These are phyloP conservation scores for Podaxis sp. DNA, from an alignment of 768 basidiomycete genomes.

Conservation along the genomic window DNA sequence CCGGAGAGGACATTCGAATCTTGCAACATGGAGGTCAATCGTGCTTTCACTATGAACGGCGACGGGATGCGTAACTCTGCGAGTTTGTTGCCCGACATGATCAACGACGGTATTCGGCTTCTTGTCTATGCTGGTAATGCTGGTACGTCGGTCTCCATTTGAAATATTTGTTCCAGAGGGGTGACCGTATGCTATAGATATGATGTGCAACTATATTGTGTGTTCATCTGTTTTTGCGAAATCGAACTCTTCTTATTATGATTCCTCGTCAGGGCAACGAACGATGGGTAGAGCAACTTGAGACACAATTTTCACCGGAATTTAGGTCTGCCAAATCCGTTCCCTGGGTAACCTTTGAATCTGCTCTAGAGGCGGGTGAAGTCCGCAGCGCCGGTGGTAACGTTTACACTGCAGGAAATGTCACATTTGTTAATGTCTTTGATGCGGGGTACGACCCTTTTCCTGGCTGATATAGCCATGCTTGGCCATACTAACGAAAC, in stretches of 20 bases:
- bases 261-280: constrained; percentile 56
- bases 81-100: constrained; percentile 68
- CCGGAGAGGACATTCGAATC: constrained; percentile 53
- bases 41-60: constrained; percentile 75
- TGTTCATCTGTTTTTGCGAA: not conserved
- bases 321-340: constrained; percentile 45
- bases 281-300: constrained; percentile 66
- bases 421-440: constrained; percentile 74
- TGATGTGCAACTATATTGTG: constrained; percentile 86
- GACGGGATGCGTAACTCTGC: constrained; percentile 87
- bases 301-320: constrained; percentile 57
- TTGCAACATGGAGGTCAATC: constrained; percentile 81
- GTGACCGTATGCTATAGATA: constrained; percentile 39
- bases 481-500: not conserved
- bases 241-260: not conserved
- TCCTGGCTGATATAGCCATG: not conserved
- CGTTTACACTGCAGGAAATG: constrained; percentile 66
- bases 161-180: not conserved
- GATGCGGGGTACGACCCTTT: constrained; percentile 67
- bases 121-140: constrained; percentile 89
- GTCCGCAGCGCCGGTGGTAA: constrained; percentile 67
- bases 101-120: constrained; percentile 79
- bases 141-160: constrained; percentile 35
- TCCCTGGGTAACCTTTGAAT: constrained; percentile 52
- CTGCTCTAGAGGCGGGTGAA: constrained; percentile 58